Percentiles rank a stretch among this genome's conserved stretches.
These are phyloP conservation scores for Solanum hybrid DNA, from an alignment of 305 asterid species.

Conservation along the genomic window DNA sequence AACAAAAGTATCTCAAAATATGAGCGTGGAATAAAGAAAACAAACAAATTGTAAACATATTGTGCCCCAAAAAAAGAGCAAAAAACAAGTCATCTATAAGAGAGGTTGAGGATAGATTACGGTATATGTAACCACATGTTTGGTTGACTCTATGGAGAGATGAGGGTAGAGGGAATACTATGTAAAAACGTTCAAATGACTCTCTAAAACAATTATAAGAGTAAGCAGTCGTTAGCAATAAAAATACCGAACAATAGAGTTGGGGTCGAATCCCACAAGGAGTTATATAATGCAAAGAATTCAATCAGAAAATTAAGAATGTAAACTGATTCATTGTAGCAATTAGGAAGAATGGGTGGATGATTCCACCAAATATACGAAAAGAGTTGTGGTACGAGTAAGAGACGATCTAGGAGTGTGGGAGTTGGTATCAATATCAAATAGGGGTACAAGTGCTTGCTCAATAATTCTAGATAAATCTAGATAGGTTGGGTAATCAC, in stretches of 20 bases:
- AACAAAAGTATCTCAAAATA: neutral
- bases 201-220: neutral
- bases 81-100: neutral
- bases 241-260: neutral
- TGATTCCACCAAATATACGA: neutral
- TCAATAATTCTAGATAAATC: neutral
- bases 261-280: neutral
- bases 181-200: neutral
- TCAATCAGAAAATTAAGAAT: neutral
- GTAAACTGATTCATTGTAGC: neutral
- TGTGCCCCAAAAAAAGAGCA: neutral
- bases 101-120: neutral
- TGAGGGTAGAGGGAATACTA: neutral
- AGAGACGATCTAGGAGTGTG: neutral
- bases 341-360: neutral
- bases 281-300: neutral
- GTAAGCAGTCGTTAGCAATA: neutral
- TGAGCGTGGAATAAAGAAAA: neutral
- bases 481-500: neutral
- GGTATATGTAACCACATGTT: neutral
- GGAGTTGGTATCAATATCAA: neutral
- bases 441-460: neutral
- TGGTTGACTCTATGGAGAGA: neutral
- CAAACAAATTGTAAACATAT: neutral
- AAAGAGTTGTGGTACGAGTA: neutral